Base-by-base conservation (phyloP, 345 rosid species). In the Sisymbrium altissimum region DNA sequence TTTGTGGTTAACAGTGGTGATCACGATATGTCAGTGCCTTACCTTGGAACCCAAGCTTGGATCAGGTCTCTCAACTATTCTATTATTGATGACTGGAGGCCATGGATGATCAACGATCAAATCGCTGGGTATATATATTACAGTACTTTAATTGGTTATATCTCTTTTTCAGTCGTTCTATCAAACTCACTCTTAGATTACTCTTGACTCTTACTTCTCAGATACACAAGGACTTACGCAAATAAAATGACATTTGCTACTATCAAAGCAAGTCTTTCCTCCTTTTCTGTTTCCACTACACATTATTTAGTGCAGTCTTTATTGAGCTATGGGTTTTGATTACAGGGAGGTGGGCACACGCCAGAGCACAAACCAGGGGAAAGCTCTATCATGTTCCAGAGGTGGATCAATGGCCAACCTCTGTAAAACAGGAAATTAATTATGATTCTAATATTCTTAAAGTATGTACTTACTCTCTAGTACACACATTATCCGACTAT, bases 261-360 rank as follows among this genome's bases (percentile, higher is more conserved):
- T 7, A 46, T 89, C 2, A 91, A 85, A 86, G 97, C 64, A 68
- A 70, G 78, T 19, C 38, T 19, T 9, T 38, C 27, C 27, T 50
- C 10, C 32, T 50, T 21, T 49, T 6, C 2, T 49, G 3, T 3
- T 12, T 15, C 4, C 48, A 25, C 27, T 39, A 6, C 23, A 44
- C 33, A 9, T 1, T 44, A 3, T 54, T 8, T 55, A 19, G 0
- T 23, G 44, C 12, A 19, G 32, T 39, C 13, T 41, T 43, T 65
- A 30, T 52, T 14, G 53, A 62, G 12, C 3, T 39, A 23, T 25
- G 62, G 21, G 21, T 38, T 72, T 39, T 62, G 25, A 29, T 39
- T 72, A 13, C 17, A 91, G 94, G 95, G 91, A 4, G 88, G 85
- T 59, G 92, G 89, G 3, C 91, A 86, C 81, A 82, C 86, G n/a